Conservation (phyloP, 495 filamentous ascomycete species). For the Thermothielavioides terrestris region DNA sequence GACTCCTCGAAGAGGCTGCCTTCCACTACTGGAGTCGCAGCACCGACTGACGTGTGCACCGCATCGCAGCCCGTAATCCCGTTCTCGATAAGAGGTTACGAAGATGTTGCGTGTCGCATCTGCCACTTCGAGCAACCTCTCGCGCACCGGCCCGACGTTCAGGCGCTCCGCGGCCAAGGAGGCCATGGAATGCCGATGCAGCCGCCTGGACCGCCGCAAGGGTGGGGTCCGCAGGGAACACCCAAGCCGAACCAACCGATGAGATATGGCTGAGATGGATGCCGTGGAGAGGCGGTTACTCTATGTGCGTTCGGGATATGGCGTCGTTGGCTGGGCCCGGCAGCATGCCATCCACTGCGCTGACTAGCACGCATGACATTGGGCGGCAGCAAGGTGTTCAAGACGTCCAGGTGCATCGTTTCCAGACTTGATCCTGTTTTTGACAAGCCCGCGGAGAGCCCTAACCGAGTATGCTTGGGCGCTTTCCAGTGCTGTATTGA, state of each 20-base stretch:
- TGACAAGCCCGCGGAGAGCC: too few relatives aligned
- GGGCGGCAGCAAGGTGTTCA: too few relatives aligned
- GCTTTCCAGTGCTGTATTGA: too few relatives aligned
- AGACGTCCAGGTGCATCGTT: too few relatives aligned
- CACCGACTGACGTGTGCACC: slow-evolving; percentile 10
- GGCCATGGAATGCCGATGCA: slow-evolving; percentile 38
- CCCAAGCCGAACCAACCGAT: slow-evolving; percentile 28
- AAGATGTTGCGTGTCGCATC: slow-evolving; percentile 45
- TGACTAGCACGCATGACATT: too few relatives aligned
- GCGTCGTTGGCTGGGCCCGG: not conserved
- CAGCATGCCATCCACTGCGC: too few relatives aligned
- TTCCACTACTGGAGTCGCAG: too few relatives aligned
- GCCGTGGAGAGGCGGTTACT: not conserved
- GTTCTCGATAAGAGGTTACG: slow-evolving; percentile 47
- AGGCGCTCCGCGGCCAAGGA: slow-evolving; percentile 35
- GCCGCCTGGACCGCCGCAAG: slow-evolving; percentile 21
- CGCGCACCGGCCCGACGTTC: slow-evolving; percentile 43
- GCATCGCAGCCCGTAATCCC: slow-evolving; percentile 41
- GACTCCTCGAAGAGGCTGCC: too few relatives aligned
- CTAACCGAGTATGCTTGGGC: too few relatives aligned
- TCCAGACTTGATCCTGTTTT: too few relatives aligned
- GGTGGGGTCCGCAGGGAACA: slow-evolving; percentile 18
- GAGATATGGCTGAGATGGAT: slow-evolving; percentile 22
- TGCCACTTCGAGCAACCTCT: slow-evolving; percentile 51
- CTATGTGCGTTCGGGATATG: not conserved